Conservation (phyloP, 495 filamentous ascomycete species). For the Penicillium lividum region DNA sequence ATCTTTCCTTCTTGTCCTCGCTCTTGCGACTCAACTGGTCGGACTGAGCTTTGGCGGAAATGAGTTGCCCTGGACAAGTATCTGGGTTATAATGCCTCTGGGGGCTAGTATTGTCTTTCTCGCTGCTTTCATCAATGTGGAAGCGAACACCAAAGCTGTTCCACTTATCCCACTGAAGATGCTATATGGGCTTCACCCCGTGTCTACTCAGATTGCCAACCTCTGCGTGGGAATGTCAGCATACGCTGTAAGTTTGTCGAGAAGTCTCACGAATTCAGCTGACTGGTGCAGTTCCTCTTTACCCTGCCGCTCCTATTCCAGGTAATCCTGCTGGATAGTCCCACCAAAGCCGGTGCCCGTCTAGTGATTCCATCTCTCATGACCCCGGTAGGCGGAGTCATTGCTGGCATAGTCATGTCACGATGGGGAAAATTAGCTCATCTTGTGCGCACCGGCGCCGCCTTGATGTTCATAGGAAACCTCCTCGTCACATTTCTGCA, state of each 20-base stretch:
- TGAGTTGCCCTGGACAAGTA: constrained; percentile 58
- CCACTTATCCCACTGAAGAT: constrained; percentile 62
- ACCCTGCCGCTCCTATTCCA: constrained; percentile 66
- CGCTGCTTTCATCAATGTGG: constrained; percentile 51
- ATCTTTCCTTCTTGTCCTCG: constrained; percentile 55
- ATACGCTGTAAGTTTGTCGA: constrained; percentile 54
- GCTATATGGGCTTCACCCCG: constrained; percentile 52
- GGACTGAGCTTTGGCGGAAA: constrained; percentile 64
- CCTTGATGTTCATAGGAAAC: constrained; percentile 63
- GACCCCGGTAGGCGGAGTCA: constrained; percentile 60
- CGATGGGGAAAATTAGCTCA: constrained; percentile 59
- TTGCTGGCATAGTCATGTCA: constrained; percentile 65
- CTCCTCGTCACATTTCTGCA: constrained; percentile 52
- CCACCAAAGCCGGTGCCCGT: constrained; percentile 59
- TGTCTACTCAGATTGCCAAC: constrained; percentile 59
- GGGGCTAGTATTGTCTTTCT: constrained; percentile 53
- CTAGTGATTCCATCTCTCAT: constrained; percentile 63
- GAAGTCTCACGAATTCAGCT: neutral
- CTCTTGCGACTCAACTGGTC: constrained; percentile 57
- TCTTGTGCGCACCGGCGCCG: constrained; percentile 55
- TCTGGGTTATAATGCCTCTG: constrained; percentile 55
- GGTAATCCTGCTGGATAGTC: constrained; percentile 60
- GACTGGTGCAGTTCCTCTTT: constrained; percentile 57
- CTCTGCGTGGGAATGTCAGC: constrained; percentile 62
- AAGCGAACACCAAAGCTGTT: constrained; percentile 58